phyloP scores from a whole-genome alignment of 352 stramenopile genomes.

The Phytopythium kandeliae region DNA sequence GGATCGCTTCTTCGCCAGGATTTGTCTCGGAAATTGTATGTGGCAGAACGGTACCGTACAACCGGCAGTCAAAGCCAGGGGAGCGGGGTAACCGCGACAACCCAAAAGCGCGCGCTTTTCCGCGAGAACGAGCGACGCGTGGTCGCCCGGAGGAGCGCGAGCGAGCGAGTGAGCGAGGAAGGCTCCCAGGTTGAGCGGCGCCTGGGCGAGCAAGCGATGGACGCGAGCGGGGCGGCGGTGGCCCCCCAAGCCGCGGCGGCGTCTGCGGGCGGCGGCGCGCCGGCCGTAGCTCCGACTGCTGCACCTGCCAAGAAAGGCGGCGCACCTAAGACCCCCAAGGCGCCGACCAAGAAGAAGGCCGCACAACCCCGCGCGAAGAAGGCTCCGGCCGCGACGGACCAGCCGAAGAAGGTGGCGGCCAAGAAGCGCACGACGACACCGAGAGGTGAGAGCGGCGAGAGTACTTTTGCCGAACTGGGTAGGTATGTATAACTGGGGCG shows the following conservation, averaged over 20 bases:
- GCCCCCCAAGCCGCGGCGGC: not conserved
- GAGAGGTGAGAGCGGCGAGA: conserved; percentile 4
- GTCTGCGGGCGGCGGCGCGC: not conserved
- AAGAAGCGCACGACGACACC: conserved; percentile 11
- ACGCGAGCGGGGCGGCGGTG: not conserved
- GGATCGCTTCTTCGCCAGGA: not conserved
- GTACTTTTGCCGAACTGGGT: too few relatives aligned
- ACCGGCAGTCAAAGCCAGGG: too few relatives aligned
- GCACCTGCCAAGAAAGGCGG: conserved; percentile 2
- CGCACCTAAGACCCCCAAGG: not conserved
- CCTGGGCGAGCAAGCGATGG: not conserved
- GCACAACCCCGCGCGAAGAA: conserved; percentile 17
- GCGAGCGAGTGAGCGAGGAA: not conserved
- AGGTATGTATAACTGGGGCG: too few relatives aligned
- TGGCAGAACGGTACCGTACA: not conserved
- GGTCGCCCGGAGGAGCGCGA: too few relatives aligned
- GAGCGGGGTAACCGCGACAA: conserved; percentile 1
- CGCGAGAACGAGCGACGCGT: not conserved
- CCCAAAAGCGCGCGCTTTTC: conserved; percentile 3
- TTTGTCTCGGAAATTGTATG: conserved; percentile 1
- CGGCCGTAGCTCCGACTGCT: not conserved
- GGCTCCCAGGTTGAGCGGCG: too few relatives aligned
- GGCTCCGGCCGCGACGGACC: conserved; percentile 10
- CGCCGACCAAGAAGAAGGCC: conserved; percentile 6
- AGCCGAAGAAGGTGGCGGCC: conserved; percentile 7